phyloP scores from a whole-genome alignment of 1,139 yeast species.

The Protomyces pachydermus region DNA sequence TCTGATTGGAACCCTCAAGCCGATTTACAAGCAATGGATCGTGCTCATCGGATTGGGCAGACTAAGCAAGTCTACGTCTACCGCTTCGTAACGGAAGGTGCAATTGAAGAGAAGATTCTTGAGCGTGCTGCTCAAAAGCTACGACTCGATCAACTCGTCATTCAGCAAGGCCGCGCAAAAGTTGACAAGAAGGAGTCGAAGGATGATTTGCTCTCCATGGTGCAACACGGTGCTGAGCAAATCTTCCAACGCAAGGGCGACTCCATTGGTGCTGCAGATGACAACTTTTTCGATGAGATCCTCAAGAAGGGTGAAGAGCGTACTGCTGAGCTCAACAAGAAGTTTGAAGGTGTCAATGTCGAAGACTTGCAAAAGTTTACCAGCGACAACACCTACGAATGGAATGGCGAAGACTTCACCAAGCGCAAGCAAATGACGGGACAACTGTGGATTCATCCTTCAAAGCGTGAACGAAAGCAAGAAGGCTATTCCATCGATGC shows the following conservation, averaged over 20 bases:
- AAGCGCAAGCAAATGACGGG: conserved; percentile 50
- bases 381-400: conserved; percentile 88
- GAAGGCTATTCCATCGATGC: conserved; percentile 82
- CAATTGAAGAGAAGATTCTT: conserved; percentile 91
- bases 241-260: conserved; percentile 52
- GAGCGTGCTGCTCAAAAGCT: conserved; percentile 95
- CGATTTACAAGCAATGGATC: conserved; percentile 96
- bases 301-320: conserved; percentile 73
- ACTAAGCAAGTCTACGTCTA: conserved; percentile 90
- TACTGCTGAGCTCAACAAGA: conserved; percentile 68
- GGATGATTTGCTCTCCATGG: conserved; percentile 88
- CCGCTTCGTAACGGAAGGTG: conserved; percentile 89
- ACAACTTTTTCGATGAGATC: conserved; percentile 61
- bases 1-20: conserved; percentile 99
- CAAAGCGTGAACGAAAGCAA: conserved; percentile 85
- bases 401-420: conserved; percentile 95
- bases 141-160: conserved; percentile 87
- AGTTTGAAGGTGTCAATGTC: conserved; percentile 76
- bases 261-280: conserved; percentile 51
- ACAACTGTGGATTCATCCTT: conserved; percentile 72
- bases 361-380: conserved; percentile 90
- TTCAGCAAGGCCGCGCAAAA: conserved; percentile 75
- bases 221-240: conserved; percentile 91
- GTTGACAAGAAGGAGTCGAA: conserved; percentile 57
- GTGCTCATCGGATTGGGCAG: conserved; percentile 98